Percentiles rank a stretch among this genome's conserved stretches.
These are phyloP conservation scores for Rhodotorula babjevae DNA, from an alignment of 768 basidiomycete species.

Conservation along the genomic window DNA sequence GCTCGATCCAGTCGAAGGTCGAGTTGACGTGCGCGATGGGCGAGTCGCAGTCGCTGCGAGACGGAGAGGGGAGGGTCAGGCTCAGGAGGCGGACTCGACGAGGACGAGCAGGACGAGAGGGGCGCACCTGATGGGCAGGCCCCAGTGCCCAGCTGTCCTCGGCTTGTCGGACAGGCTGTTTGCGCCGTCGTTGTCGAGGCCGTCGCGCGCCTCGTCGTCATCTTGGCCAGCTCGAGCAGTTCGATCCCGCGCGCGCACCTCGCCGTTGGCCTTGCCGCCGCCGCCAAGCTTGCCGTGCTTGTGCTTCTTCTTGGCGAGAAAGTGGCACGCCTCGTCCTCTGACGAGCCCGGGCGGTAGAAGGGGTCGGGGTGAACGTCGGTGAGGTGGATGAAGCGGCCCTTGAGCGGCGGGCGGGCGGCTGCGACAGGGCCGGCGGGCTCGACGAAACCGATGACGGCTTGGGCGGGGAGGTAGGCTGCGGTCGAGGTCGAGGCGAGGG, in stretches of 20 bases:
- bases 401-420: slow-evolving; percentile 48
- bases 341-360: slow-evolving; percentile 58
- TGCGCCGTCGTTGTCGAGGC: neutral
- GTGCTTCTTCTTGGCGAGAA: slow-evolving; percentile 3
- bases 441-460: too few relatives aligned
- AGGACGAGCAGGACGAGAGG: neutral
- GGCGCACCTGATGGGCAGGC: slow-evolving; percentile 63
- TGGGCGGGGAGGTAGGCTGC: neutral
- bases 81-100: neutral
- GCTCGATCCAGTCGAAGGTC: slow-evolving; percentile 72
- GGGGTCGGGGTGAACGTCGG: slow-evolving; percentile 78
- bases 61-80: neutral
- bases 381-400: slow-evolving; percentile 74
- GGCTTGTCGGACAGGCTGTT: neutral
- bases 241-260: neutral
- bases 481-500: neutral
- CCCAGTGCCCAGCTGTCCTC: slow-evolving; percentile 59
- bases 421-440: too few relatives aligned
- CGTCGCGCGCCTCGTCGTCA: neutral
- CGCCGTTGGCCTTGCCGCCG: neutral
- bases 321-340: slow-evolving; percentile 63
- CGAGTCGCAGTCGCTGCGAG: slow-evolving; percentile 70
- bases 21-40: slow-evolving; percentile 72
- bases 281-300: neutral
- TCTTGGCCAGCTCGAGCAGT: neutral